Base-by-base conservation (phyloP, 805 yeast genomes). In the Wickerhamiella azyma region DNA sequence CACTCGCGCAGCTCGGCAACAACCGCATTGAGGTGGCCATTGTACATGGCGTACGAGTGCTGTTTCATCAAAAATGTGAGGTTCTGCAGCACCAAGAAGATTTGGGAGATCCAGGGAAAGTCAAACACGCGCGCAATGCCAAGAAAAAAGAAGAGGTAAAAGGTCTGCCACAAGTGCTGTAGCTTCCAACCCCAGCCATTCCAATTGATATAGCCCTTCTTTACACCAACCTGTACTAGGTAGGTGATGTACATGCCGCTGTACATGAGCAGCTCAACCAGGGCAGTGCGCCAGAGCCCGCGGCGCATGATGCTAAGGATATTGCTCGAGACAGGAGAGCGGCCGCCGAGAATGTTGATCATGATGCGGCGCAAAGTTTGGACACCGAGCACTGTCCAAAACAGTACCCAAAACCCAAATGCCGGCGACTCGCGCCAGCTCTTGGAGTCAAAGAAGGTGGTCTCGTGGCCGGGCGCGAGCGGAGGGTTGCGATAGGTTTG, bases 41-140 rank as follows among this genome's bases (percentile, higher is more conserved):
- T 88, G 66, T 79, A 92, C 57, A 83, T 86, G 1, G 85, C 85
- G 60, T 79, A 92, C 1, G 97, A 86, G 61, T 92, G 97, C 77
- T 81, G 81, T 60, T 92, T 92, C 99, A 92, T 92, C 54, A 94
- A 60, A 52, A 86, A 67, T 1, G 92, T 97, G 41, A 85, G 67
- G 9, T 86, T 76, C 59, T 92, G 98, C 43, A 92, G 66, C 49
- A 85, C 74, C 51, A 92, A 64, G 56, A 85, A 92, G 37, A 88
- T 88, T 57, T 79, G 78, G 1, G 85, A 94, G 42, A 88, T 82
- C 98, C 98, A 92, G 10, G 94, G 85, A 55, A 73, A 82, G 36
- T 70, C 66, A 59, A 66, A 61, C 41, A 59, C 59, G 38, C 79
- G 75, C 3, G 92, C 76, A 56, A 76, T 68, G 52, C 67, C 62